Evolutionary conservation across 345 rosid genomes (phyloP).

Genomic region (Streptanthus diversifolius): DNA sequence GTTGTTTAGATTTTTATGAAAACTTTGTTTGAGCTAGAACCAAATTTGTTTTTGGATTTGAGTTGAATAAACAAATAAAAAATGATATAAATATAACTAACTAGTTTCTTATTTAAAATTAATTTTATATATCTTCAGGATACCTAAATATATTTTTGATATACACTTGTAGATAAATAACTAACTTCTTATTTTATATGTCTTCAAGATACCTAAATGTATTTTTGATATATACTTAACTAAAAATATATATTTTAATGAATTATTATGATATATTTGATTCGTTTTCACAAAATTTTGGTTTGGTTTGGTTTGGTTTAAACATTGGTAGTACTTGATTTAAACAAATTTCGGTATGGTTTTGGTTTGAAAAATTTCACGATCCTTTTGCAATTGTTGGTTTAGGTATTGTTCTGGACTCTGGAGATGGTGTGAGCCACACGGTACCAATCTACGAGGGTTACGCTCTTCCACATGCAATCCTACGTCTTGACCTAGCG

Average conservation of each 20-base stretch:
- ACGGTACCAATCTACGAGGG: slow-evolving; percentile 73
- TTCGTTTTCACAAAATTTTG: background rate
- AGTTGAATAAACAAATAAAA: background rate
- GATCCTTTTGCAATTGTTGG: slow-evolving; percentile 31
- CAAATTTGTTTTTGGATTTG: background rate
- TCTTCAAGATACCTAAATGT: too few species aligned
- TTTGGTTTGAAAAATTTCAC: background rate
- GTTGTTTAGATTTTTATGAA: background rate
- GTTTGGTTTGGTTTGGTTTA: too few species aligned
- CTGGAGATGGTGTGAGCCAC: slow-evolving; percentile 81
- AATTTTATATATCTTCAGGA: background rate
- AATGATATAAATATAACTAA: too few species aligned
- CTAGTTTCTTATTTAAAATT: too few species aligned
- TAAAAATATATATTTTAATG: too few species aligned
- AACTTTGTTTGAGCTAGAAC: background rate
- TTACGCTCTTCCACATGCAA: slow-evolving; percentile 67
- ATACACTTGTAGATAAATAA: too few species aligned
- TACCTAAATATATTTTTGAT: too few species aligned
- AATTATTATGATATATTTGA: background rate
- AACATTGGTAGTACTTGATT: background rate
- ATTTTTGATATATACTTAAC: too few species aligned
- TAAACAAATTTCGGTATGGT: background rate
- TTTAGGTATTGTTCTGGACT: slow-evolving; percentile 52
- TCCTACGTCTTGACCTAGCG: slow-evolving; percentile 65
- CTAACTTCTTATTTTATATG: too few species aligned